Base-by-base conservation (phyloP, 208 protist genomes). In the Acanthamoeba castellanii region DNA sequence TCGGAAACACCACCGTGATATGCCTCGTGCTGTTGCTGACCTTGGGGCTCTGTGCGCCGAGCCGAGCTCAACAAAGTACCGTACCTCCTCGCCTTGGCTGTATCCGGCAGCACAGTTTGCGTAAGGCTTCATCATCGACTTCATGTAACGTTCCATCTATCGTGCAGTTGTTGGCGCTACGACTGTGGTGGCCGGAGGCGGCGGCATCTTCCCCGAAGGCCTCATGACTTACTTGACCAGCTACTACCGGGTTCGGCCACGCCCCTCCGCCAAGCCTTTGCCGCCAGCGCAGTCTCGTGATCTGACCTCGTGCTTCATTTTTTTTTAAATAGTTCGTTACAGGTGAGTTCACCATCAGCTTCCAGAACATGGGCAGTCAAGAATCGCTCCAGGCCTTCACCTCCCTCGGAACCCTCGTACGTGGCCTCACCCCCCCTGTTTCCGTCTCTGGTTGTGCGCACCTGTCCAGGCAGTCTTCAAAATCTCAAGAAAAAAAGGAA, bases 331-430 rank as follows among this genome's bases (percentile, higher is more conserved):
- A 74, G 66, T 74, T 74, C 16, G 66, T 74, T 0, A 27, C n/a
- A 3, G 66, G 66, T 16, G 66, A 74, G 66, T 74, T 74, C 66
- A 74, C 66, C 66, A 74, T 74, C 66, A 74, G 66, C 66, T 74
- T 37, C 30, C 66, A 74, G 30, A 74, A 74, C 66, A 74, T 42
- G n/a, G 66, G 30, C 66, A 37, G 66, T 20, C 30, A 32, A 11
- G n/a, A 74, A 37, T 4, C 66, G 1, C 66, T 74, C 66, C 32
- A 13, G 9, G 66, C 66, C 30, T 74, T 74, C 66, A 74, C 30
- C 25, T 27, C 25, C 3, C 30, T 74, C 13, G 66, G 66, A 5
- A 74, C 66, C 13, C 66, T 74, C n/a, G 66, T 74, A 37, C 66
- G 66, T 1, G 5, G 20, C 66, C 9, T 68, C 22, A 1, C 18